A percentile compares a stretch with the other conserved stretches of the same genome.
Conservation (phyloP, 208 protist genomes). For the Trypanosoma avium region DNA sequence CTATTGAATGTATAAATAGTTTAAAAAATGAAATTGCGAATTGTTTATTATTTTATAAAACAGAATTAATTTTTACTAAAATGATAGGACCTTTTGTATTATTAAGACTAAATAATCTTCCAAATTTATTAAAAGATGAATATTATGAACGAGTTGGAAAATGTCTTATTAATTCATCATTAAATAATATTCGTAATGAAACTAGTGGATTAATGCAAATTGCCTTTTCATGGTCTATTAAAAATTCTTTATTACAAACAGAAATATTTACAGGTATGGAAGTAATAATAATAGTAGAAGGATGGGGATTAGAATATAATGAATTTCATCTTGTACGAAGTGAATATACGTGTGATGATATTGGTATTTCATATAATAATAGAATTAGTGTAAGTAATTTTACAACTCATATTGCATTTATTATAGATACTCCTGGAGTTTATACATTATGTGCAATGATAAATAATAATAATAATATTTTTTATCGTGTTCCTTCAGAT, state of each 20-base stretch:
- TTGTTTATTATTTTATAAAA: slow-evolving; percentile 55
- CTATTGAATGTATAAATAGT: slow-evolving; percentile 21
- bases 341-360: slow-evolving; percentile 30
- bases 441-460: slow-evolving; percentile 61
- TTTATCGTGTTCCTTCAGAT: slow-evolving; percentile 48
- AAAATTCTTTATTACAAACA: slow-evolving; percentile 19
- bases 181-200: slow-evolving; percentile 36
- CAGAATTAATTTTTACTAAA: slow-evolving; percentile 35
- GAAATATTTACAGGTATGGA: slow-evolving; percentile 18
- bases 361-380: slow-evolving; percentile 12
- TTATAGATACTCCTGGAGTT: slow-evolving; percentile 30
- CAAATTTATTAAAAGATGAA: slow-evolving; percentile 20
- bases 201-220: slow-evolving; percentile 34
- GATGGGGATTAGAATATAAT: slow-evolving; percentile 18
- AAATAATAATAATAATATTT: slow-evolving; percentile 22
- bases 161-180: slow-evolving; percentile 32
- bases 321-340: slow-evolving; percentile 34
- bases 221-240: slow-evolving; percentile 35
- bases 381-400: slow-evolving; percentile 2
- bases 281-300: slow-evolving; percentile 23
- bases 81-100: slow-evolving; percentile 39
- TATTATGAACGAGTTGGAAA: slow-evolving; percentile 37
- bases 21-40: slow-evolving; percentile 32
- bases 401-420: slow-evolving; percentile 29
- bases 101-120: slow-evolving; percentile 36